A percentile compares a stretch with the other conserved stretches of the same genome.
phyloP scores from a whole-genome alignment of 495 filamentous ascomycete species.

The Filosporella fistucella region DNA sequence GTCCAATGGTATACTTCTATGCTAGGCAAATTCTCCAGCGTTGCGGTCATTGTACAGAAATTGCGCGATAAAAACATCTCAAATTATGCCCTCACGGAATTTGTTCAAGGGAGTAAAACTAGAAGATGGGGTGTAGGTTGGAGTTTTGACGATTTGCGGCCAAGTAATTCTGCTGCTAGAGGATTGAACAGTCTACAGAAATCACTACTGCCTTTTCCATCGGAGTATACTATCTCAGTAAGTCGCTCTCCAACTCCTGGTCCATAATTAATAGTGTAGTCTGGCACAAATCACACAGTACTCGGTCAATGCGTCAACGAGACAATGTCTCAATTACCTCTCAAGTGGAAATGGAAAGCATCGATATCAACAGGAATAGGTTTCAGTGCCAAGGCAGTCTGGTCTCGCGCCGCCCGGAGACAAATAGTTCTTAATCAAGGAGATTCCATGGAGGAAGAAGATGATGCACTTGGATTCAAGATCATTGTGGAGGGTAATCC shows the following conservation, averaged over 20 bases:
- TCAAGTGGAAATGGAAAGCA: conserved; percentile 48
- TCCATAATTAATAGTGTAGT: conserved; percentile 9
- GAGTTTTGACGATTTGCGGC: conserved; percentile 71
- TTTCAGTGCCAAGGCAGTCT: conserved; percentile 61
- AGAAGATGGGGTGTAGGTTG: conserved; percentile 85
- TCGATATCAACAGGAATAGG: conserved; percentile 43
- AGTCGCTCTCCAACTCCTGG: conserved; percentile 2
- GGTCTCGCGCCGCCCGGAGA: conserved; percentile 62
- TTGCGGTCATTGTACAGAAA: conserved; percentile 55
- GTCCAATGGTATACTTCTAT: conserved; percentile 90
- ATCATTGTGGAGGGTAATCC: conserved; percentile 22
- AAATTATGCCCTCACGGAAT: conserved; percentile 81
- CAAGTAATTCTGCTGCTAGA: conserved; percentile 53
- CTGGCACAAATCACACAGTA: conserved; percentile 9
- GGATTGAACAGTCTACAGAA: conserved; percentile 52
- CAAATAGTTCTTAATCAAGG: conserved; percentile 26
- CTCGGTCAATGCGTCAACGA: conserved; percentile 31
- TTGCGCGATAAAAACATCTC: conserved; percentile 54
- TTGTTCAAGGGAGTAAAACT: conserved; percentile 77
- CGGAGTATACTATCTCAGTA: conserved; percentile 47
- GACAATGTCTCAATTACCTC: conserved; percentile 38
- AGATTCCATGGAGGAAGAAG: conserved; percentile 10
- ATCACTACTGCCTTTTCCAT: conserved; percentile 54
- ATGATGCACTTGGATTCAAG: conserved; percentile 41
- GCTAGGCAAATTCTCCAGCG: conserved; percentile 77